Conservation (phyloP, 495 filamentous ascomycete species). For the Hypoxylon fuscum region DNA sequence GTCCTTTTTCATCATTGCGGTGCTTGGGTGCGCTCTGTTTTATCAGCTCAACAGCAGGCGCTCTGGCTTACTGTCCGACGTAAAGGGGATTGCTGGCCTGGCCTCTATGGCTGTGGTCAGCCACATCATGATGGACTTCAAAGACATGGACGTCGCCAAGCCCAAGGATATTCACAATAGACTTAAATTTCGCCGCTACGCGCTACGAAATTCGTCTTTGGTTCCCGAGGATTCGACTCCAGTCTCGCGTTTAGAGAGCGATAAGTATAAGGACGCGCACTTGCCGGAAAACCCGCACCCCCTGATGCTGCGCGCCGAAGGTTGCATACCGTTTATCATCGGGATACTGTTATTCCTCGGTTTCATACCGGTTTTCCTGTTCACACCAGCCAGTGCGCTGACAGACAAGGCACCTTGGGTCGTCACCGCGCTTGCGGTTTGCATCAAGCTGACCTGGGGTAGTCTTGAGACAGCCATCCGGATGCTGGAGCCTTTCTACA, state of each 20-base stretch:
- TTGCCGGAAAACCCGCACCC: constrained; percentile 70
- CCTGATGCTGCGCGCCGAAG: constrained; percentile 68
- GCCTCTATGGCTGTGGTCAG: constrained; percentile 76
- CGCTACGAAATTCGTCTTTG: constrained; percentile 73
- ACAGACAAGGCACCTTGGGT: constrained; percentile 71
- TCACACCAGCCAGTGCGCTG: constrained; percentile 61
- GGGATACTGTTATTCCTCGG: constrained; percentile 58
- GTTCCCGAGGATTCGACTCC: constrained; percentile 55
- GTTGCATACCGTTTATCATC: constrained; percentile 66
- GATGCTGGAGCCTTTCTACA: constrained; percentile 79
- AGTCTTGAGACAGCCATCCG: constrained; percentile 75
- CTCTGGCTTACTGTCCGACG: constrained; percentile 72
- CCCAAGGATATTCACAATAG: constrained; percentile 72
- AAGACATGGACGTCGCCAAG: constrained; percentile 71
- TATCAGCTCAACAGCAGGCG: constrained; percentile 66
- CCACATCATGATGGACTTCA: constrained; percentile 79
- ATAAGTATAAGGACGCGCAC: constrained; percentile 50
- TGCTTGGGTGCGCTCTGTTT: constrained; percentile 65
- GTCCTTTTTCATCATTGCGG: constrained; percentile 60
- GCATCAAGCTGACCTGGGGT: constrained; percentile 72
- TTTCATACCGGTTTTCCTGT: constrained; percentile 66
- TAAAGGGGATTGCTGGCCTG: constrained; percentile 76
- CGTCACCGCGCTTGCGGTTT: constrained; percentile 67
- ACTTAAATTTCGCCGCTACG: constrained; percentile 70
- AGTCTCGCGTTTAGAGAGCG: constrained; percentile 42